Base-by-base conservation (phyloP, 1,284 basidiomycete species). In the Moesziomyces globuligerus region DNA sequence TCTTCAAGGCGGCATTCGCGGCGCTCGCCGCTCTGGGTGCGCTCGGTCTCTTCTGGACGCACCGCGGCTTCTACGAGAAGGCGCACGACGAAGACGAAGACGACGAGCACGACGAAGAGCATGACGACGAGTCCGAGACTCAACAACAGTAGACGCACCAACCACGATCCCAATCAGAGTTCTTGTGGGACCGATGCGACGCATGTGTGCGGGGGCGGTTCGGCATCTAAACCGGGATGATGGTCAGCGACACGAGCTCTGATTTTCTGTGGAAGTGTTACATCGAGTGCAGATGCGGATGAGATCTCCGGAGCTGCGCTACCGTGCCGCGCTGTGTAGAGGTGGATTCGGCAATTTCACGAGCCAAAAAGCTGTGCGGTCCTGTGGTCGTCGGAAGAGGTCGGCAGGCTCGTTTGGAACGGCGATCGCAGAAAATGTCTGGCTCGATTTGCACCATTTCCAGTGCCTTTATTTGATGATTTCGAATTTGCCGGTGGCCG, bases 1-100 rank as follows among this genome's bases (percentile, higher is more conserved):
- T 71, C 28, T 75, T 74, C 47, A 78, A 78, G 40, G 71, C 65
- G 0, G 7, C 40, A 11, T 74, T 74, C 40, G 72, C 74, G 3
- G 62, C 52, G 1, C 43, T 74, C 0, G 49, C 64, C 4, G 60
- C 58, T 8, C 2, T 75, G 1, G 71, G 61, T 13, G 70, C 60
- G 18, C 8, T 61, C 20, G 61, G 48, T 1, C 48, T 76, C 37
- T 72, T 76, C 32, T 72, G 70, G 56, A 68, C 47, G 20, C 70
- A 76, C 38, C 18, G 45, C 13, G 72, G 67, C 5, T 66, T 66
- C 25, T 68, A 68, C 18, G 70, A 72, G 10, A 72, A 64, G 44
- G 69, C 64, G 18, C 58, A 72, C 21, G 64, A 62, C 21, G 62
- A 61, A 3, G 62, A 71, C 4, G 61, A 48, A 1, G 53, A 60